These are phyloP conservation scores for Naganishia onofrii DNA, from an alignment of 768 basidiomycete genomes.

Conservation along the genomic window DNA sequence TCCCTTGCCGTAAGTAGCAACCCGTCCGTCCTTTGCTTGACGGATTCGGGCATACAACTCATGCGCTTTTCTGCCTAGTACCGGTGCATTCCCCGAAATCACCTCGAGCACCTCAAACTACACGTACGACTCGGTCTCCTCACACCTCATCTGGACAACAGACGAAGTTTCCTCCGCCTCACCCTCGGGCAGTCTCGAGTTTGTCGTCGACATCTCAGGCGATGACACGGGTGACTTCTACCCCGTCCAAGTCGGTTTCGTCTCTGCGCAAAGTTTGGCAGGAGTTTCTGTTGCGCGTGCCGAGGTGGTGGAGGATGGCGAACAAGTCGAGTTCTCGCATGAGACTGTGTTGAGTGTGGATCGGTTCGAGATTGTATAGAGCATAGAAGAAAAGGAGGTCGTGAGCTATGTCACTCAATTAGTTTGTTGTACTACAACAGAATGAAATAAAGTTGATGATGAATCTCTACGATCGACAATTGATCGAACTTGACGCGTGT, in stretches of 20 bases:
- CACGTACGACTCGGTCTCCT: slow-evolving; percentile 73
- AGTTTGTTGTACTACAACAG: no score
- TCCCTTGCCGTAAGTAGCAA: slow-evolving; percentile 84
- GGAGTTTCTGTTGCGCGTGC: slow-evolving; percentile 69
- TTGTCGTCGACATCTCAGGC: slow-evolving; percentile 67
- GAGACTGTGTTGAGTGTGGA: slow-evolving; percentile 59
- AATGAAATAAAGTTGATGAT: neutral
- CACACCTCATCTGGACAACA: slow-evolving; percentile 82
- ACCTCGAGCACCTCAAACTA: slow-evolving; percentile 73
- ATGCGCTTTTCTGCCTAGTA: slow-evolving; percentile 55
- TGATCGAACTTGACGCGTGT: no score
- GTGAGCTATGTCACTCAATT: no score
- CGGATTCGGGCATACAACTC: slow-evolving; percentile 23
- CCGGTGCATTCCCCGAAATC: slow-evolving; percentile 76
- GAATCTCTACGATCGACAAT: no score
- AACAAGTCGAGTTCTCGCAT: slow-evolving; percentile 60
- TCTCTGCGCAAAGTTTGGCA: slow-evolving; percentile 73
- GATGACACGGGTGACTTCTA: slow-evolving; percentile 83
- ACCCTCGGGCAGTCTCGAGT: slow-evolving; percentile 82
- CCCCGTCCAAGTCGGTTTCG: slow-evolving; percentile 82
- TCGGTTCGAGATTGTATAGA: slow-evolving; percentile 57
- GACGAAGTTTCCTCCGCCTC: slow-evolving; percentile 61
- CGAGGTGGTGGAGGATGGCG: slow-evolving; percentile 57
- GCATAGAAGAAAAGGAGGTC: no score
- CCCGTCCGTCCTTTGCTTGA: neutral